Evolutionary conservation across 805 yeast species (phyloP), one percentile per base, ranked within the genome.

Genomic region (Wickerhamomyces chaumierensis): DNA sequence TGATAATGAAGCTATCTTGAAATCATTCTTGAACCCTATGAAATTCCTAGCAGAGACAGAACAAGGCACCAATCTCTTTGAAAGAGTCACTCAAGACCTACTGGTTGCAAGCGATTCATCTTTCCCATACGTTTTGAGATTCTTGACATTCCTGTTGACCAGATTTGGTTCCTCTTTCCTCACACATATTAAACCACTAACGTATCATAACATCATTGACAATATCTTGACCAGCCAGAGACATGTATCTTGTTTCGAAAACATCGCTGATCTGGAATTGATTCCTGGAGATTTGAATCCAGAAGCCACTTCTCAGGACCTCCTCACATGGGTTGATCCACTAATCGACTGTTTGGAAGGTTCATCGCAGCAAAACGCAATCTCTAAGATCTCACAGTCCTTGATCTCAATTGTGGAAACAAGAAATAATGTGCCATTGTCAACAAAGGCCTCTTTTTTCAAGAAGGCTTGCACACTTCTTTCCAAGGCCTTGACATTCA

Each of bases 161-260:
- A 61, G 61, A 32, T 60, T 75, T 11, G 68, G 65, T 7, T 16
- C 49, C 0, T 58, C 61, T 3, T 72, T 78, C 41, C 84, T 92
- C 90, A 48, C 53, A 0, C 47, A 59, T 19, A 64, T 76, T 3
- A 60, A 69, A 1, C 84, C 83, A 0, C 69, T 62, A 42, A 70
- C 72, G 2, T 72, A 69, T 42, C 66, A 64, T 21, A 76, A 75
- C 42, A 61, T 78, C 34, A 55, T 81, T 37, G 87, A 80, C 45
- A 66, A 75, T 15, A 62, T 81, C 1, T 65, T 80, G 35, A 69
- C 70, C 16, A 77, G 71, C 47, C 75, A 78, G 1, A 57, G 63
- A 35, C 75, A 65, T 46, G 49, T 61, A 1, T 58, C 57, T 15
- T 60, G 55, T 37, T 50, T 78, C 34, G 38, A 48, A 47, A 36